A percentile compares a stretch with the other conserved stretches of the same genome.
Conservation (phyloP, 805 yeast genomes). For the Sungouiozyma ichnusensis region DNA sequence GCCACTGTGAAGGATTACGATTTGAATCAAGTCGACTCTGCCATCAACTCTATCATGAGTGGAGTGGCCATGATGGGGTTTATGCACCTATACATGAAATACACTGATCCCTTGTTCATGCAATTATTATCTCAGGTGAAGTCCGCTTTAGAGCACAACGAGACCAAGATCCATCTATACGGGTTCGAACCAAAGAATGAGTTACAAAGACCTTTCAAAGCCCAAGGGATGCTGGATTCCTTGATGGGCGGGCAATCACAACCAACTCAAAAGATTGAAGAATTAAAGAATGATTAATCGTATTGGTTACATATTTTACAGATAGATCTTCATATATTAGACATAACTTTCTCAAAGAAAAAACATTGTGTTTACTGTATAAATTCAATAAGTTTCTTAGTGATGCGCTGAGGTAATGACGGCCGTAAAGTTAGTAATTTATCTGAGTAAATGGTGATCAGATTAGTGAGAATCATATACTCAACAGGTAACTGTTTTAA, state of each 20-base stretch:
- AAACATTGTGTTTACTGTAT: neutral
- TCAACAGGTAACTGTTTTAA: conserved; percentile 16
- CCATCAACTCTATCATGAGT: conserved; percentile 75
- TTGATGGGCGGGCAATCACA: conserved; percentile 3
- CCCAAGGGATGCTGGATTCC: conserved; percentile 67
- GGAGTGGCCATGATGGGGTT: conserved; percentile 95
- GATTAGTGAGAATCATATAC: conserved; percentile 3
- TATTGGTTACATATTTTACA: neutral
- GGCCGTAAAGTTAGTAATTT: conserved; percentile 1
- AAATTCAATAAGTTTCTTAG: neutral
- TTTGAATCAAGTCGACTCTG: conserved; percentile 67
- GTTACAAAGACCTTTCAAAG: conserved; percentile 92
- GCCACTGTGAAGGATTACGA: conserved; percentile 94
- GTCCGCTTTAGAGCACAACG: conserved; percentile 79
- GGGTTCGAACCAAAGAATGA: conserved; percentile 80
- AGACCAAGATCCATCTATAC: conserved; percentile 81
- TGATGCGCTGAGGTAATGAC: neutral
- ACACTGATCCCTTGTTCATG: conserved; percentile 93
- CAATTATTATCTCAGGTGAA: conserved; percentile 86
- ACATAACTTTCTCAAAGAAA: no score
- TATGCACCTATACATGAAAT: conserved; percentile 96
- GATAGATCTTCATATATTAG: neutral
- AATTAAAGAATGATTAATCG: conserved; percentile 3
- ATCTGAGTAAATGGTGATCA: conserved; percentile 2
- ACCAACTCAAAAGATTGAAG: conserved; percentile 7